phyloP scores from a whole-genome alignment of 352 stramenopile genomes.

The Pythium chondricola region DNA sequence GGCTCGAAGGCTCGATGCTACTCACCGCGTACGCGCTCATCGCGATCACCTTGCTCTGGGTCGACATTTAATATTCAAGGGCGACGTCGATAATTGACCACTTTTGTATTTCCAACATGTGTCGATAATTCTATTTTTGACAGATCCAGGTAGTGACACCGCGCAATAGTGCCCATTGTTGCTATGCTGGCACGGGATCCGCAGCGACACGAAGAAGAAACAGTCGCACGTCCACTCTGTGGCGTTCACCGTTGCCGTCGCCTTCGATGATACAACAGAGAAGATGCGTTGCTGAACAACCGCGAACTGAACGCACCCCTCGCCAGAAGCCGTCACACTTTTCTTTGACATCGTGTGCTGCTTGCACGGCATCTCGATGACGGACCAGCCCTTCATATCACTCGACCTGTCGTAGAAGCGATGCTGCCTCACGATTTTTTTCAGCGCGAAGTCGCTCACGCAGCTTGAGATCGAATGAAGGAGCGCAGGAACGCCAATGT shows the following conservation, averaged over 20 bases:
- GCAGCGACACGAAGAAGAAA: neutral
- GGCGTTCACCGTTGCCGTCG: neutral
- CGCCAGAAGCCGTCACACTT: neutral
- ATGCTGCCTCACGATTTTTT: neutral
- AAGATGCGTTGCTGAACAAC: neutral
- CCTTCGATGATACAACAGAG: neutral
- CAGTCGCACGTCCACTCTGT: neutral
- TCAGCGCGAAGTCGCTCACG: neutral
- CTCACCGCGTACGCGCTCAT: slow-evolving; percentile 89
- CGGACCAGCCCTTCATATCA: too few relatives aligned
- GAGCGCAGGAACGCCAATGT: neutral
- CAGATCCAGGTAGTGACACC: too few relatives aligned
- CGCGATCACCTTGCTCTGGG: slow-evolving; percentile 73
- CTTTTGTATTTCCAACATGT: neutral
- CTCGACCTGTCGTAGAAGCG: neutral
- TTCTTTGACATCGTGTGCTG: neutral
- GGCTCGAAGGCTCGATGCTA: slow-evolving; percentile 89
- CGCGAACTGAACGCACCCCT: neutral
- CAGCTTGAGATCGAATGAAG: neutral
- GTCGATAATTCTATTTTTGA: neutral
- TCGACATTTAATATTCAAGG: slow-evolving; percentile 30
- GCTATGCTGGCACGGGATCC: slow-evolving; percentile 9
- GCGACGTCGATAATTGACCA: neutral
- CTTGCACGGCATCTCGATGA: neutral
- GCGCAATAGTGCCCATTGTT: too few relatives aligned